phyloP scores from a whole-genome alignment of 805 yeast species.

The Wickerhamiella alocasiicola region DNA sequence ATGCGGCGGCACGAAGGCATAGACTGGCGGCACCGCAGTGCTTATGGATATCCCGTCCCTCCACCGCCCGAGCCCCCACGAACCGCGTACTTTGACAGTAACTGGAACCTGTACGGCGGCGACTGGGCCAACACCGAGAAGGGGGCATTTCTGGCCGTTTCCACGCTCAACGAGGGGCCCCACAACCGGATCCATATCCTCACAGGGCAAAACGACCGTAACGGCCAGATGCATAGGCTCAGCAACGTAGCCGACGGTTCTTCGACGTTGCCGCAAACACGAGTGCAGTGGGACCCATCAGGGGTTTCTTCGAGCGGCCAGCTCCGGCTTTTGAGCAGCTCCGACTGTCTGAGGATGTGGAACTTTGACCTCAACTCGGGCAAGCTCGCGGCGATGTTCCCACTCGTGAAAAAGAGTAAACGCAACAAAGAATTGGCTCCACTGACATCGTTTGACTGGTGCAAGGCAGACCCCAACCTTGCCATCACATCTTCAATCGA shows the following conservation, averaged over 20 bases:
- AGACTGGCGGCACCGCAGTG: constrained; percentile 11
- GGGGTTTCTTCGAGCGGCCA: constrained; percentile 24
- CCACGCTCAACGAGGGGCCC: constrained; percentile 70
- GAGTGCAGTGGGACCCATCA: constrained; percentile 59
- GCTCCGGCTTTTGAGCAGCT: constrained; percentile 47
- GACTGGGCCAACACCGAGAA: constrained; percentile 38
- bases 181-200: constrained; percentile 42
- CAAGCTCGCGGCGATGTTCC: constrained; percentile 31
- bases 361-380: constrained; percentile 31
- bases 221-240: constrained; percentile 4
- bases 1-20: constrained; percentile 3
- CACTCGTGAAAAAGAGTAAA: constrained; percentile 32
- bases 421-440: constrained; percentile 54
- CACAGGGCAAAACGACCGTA: constrained; percentile 15
- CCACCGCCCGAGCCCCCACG: constrained; percentile 21
- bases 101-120: constrained; percentile 38
- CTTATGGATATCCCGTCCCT: constrained; percentile 20
- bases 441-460: constrained; percentile 91
- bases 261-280: constrained; percentile 58
- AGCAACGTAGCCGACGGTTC: constrained; percentile 37
- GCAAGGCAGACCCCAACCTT: constrained; percentile 49
- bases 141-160: constrained; percentile 43
- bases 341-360: constrained; percentile 61
- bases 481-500: constrained; percentile 82
- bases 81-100: constrained; percentile 31